phyloP scores from a whole-genome alignment of 768 basidiomycete species.

The Lentinula boryana region DNA sequence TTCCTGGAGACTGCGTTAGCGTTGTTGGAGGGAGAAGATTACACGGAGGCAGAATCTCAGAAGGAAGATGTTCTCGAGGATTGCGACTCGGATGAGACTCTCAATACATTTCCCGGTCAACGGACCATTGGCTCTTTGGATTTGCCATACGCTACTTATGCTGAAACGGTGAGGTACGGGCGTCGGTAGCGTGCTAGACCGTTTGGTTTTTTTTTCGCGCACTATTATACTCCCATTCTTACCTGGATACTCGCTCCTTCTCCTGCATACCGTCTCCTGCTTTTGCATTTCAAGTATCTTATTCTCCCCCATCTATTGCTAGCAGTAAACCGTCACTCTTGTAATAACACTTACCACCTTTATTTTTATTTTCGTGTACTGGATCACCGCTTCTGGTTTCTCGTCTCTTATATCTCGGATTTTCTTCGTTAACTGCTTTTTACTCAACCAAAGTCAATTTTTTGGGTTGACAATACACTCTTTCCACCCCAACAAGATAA shows the following conservation, averaged over 20 bases:
- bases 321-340: not conserved
- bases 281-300: constrained; percentile 1
- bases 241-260: not conserved
- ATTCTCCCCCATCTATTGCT: constrained; percentile 5
- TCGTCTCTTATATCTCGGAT: not conserved
- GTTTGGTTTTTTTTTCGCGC: not conserved
- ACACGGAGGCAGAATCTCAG: not conserved
- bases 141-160: not conserved
- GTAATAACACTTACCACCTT: not conserved
- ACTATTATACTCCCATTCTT: not conserved
- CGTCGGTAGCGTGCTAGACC: not conserved
- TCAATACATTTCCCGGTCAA: not conserved
- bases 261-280: not conserved
- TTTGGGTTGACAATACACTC: not conserved
- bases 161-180: not conserved
- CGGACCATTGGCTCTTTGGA: constrained; percentile 1
- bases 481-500: not conserved
- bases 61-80: not conserved
- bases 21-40: constrained; percentile 72
- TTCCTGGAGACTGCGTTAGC: constrained; percentile 91
- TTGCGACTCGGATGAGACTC: not conserved
- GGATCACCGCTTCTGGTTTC: not conserved
- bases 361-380: not conserved
- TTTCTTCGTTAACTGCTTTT: not conserved
- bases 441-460: not conserved